Base-by-base conservation (phyloP, 805 yeast genomes). In the Lachancea sp. region DNA sequence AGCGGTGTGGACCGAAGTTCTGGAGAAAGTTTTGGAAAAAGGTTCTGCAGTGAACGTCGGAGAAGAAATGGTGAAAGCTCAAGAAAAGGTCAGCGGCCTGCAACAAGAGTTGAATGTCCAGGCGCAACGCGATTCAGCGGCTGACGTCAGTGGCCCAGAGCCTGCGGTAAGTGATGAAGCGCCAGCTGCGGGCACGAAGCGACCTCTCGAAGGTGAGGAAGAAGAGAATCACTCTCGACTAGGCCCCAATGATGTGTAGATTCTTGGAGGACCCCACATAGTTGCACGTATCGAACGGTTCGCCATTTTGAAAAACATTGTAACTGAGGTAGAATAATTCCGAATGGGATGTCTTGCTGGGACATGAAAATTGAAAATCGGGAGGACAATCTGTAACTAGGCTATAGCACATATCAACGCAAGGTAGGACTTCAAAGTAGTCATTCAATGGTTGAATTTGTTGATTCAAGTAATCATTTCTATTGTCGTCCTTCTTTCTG, bases 351-450 rank as follows among this genome's bases (percentile, higher is more conserved):
- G 38, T 37, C 2, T 27, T n/a, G 34, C 45, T 41, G 9, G 99
- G 98, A 55, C 98, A 93, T 13, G 63, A 56, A 60, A 91, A 89
- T 1, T 78, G 79, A 56, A 91, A 79, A 26, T 68, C 78, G 0
- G 89, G 65, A 1, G 96, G 96, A 60, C 99, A 91, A 60, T 85
- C 84, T 41, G 87, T 73, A 2, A 83, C 93, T 7, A 93, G 77
- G 5, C 80, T 74, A 49, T 85, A 71, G 63, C 98, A 93, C 50
- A 82, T 75, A 56, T 85, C 81, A 41, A 83, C 73, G 59, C 99
- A 91, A 0, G 99, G 99, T 46, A 87, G 62, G 2, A 93, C 74
- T 64, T 91, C 99, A 54, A 72, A 81, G 63, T 90, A 91, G 20
- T 64, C 59, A 11, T 64, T 56, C 3, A 74, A 71, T 0, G 89